phyloP scores from a whole-genome alignment of 2,329 filamentous ascomycete genomes.

The Sporothrix sp. region DNA sequence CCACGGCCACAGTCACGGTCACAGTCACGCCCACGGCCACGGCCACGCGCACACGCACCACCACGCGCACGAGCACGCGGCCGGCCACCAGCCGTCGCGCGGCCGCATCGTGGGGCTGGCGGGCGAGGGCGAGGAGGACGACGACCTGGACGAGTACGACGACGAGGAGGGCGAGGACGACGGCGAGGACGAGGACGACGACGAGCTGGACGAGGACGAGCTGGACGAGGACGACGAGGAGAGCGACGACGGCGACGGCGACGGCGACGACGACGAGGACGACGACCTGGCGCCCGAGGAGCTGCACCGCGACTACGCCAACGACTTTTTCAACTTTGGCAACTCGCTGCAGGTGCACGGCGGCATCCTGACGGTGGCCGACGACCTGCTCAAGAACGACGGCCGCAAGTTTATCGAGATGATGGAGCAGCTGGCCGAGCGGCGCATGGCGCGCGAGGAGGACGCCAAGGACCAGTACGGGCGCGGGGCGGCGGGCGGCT shows the following conservation, averaged over 20 bases:
- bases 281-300: constrained; percentile 53
- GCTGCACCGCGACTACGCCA: constrained; percentile 54
- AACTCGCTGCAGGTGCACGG: constrained; percentile 94
- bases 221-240: constrained; percentile 31
- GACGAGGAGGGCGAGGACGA: constrained; percentile 46
- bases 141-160: constrained; percentile 42
- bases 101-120: constrained; percentile 64
- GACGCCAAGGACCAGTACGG: constrained; percentile 63
- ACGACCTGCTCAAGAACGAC: constrained; percentile 97
- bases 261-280: constrained; percentile 56
- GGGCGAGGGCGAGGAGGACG: constrained; percentile 57
- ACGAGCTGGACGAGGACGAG: constrained; percentile 46
- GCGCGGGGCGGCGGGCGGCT: background rate
- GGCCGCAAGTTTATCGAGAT: constrained; percentile 99
- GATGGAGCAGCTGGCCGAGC: constrained; percentile 99
- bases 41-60: constrained; percentile 33
- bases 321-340: constrained; percentile 94
- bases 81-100: constrained; percentile 58
- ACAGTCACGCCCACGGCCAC: background rate
- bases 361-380: constrained; percentile 95
- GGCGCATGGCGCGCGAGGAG: constrained; percentile 92
- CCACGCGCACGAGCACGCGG: constrained; percentile 14
- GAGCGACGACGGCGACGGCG: constrained; percentile 39
- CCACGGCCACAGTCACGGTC: background rate
- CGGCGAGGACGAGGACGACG: constrained; percentile 34